Evolutionary conservation across 1,284 basidiomycete genomes (phyloP).

Genomic region (Malassezia japonica): DNA sequence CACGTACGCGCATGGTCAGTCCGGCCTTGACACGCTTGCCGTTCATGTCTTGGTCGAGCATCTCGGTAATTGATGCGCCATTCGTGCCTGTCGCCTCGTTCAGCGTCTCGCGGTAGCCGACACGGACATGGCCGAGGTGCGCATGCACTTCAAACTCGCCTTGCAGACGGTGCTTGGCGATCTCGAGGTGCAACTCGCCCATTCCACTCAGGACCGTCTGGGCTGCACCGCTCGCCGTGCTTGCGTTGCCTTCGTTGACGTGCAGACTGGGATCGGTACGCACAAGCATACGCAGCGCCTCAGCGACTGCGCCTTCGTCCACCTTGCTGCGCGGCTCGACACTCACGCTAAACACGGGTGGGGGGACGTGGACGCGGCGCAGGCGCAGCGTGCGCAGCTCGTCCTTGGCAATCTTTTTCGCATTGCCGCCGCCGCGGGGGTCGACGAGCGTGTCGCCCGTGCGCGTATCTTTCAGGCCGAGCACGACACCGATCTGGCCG

Average conservation of each 20-base stretch:
- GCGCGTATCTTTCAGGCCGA: conserved; percentile 70
- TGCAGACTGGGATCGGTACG: conserved; percentile 77
- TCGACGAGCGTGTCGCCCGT: conserved; percentile 70
- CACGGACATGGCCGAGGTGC: conserved; percentile 65
- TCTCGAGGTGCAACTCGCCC: conserved; percentile 75
- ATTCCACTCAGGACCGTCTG: conserved; percentile 74
- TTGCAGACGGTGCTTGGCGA: conserved; percentile 65
- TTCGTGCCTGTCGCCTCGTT: conserved; percentile 41
- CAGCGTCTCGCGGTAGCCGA: conserved; percentile 68
- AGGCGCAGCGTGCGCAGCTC: conserved; percentile 50
- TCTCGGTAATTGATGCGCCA: conserved; percentile 15
- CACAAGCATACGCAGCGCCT: conserved; percentile 63
- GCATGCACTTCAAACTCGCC: conserved; percentile 72
- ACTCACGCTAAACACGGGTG: conserved; percentile 57
- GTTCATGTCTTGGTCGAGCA: conserved; percentile 33
- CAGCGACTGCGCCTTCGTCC: conserved; percentile 65
- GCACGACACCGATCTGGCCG: conserved; percentile 72
- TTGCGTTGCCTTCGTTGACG: conserved; percentile 45
- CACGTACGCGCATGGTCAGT: conserved; percentile 19
- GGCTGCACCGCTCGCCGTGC: conserved; percentile 54
- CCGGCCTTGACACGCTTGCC: conserved; percentile 34
- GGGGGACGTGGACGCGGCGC: conserved; percentile 67
- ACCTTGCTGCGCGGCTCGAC: conserved; percentile 41
- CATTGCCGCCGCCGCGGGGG: conserved; percentile 2
- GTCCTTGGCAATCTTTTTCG: conserved; percentile 22